A percentile compares a stretch with the other conserved stretches of the same genome.
Conservation (phyloP, 2,329 filamentous ascomycete genomes). For the Xylariaceae sp. region DNA sequence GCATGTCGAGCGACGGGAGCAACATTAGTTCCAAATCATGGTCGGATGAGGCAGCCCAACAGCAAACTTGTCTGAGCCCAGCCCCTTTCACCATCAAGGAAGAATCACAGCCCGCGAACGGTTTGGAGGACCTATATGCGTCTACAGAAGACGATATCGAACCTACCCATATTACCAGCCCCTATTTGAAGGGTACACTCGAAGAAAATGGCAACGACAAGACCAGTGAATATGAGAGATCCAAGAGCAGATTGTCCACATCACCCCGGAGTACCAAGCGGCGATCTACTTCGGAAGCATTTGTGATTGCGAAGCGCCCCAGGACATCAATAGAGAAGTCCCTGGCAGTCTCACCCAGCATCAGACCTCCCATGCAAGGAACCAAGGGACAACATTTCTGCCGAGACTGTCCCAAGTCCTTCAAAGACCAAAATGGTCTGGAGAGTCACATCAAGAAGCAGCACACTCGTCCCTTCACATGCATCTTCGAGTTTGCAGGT, state of each 20-base stretch:
- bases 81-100: constrained; percentile 26
- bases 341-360: constrained; percentile 9
- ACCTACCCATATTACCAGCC: constrained; percentile 14
- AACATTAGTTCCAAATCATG: constrained; percentile 21
- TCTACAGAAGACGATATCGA: constrained; percentile 25
- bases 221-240: constrained; percentile 16
- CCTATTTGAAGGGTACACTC: constrained; percentile 20
- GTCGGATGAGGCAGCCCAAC: constrained; percentile 15
- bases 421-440: constrained; percentile 42
- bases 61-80: constrained; percentile 25
- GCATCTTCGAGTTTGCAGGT: constrained; percentile 72
- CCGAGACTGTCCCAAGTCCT: constrained; percentile 36
- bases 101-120: constrained; percentile 25
- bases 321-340: constrained; percentile 23
- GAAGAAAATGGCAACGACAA: constrained; percentile 20
- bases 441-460: constrained; percentile 47
- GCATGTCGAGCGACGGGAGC: constrained; percentile 33
- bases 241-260: constrained; percentile 17
- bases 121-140: constrained; percentile 9
- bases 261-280: constrained; percentile 25
- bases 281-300: constrained; percentile 14
- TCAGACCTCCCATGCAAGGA: constrained; percentile 24
- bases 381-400: constrained; percentile 32
- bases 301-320: constrained; percentile 22
- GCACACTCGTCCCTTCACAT: constrained; percentile 62